Conservation (phyloP, 805 yeast genomes). For the Ogataea siamensis region DNA sequence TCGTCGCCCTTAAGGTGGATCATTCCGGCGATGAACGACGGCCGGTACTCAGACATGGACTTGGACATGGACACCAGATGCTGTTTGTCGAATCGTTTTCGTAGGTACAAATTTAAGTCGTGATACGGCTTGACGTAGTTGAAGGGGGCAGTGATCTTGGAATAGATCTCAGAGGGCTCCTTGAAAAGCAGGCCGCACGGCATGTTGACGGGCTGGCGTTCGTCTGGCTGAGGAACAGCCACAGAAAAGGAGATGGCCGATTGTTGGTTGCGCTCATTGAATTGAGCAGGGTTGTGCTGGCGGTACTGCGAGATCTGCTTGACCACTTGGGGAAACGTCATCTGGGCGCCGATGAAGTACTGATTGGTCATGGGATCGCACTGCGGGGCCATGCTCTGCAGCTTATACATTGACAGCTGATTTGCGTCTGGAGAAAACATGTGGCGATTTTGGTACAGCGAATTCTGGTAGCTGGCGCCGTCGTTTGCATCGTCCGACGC, state of each 20-base stretch:
- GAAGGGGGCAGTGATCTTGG: slow-evolving; percentile 70
- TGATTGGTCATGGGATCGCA: slow-evolving; percentile 65
- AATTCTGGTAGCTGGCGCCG: slow-evolving; percentile 26
- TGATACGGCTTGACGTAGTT: slow-evolving; percentile 92
- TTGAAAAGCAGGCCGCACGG: slow-evolving; percentile 45
- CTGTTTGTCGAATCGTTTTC: slow-evolving; percentile 63
- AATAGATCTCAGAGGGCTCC: slow-evolving; percentile 79
- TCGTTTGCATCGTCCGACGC: slow-evolving; percentile 30
- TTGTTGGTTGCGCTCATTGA: slow-evolving; percentile 31
- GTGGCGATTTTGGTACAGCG: slow-evolving; percentile 19
- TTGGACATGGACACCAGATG: slow-evolving; percentile 75
- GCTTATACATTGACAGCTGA: slow-evolving; percentile 6
- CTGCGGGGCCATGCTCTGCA: slow-evolving; percentile 35
- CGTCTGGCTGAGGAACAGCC: slow-evolving; percentile 36
- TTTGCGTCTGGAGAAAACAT: slow-evolving; percentile 6
- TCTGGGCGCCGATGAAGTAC: slow-evolving; percentile 56
- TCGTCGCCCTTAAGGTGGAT: slow-evolving; percentile 87
- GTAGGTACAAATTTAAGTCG: slow-evolving; percentile 68
- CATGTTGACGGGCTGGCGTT: slow-evolving; percentile 7
- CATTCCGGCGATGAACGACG: slow-evolving; percentile 90
- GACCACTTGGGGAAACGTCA: slow-evolving; percentile 61
- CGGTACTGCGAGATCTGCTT: slow-evolving; percentile 42
- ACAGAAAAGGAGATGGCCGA: slow-evolving; percentile 47
- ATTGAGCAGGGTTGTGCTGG: slow-evolving; percentile 40
- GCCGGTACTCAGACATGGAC: slow-evolving; percentile 86